Evolutionary conservation across 306 rosid species (phyloP), one percentile per base, ranked within the genome.

Genomic region (Sicyos baderoa): DNA sequence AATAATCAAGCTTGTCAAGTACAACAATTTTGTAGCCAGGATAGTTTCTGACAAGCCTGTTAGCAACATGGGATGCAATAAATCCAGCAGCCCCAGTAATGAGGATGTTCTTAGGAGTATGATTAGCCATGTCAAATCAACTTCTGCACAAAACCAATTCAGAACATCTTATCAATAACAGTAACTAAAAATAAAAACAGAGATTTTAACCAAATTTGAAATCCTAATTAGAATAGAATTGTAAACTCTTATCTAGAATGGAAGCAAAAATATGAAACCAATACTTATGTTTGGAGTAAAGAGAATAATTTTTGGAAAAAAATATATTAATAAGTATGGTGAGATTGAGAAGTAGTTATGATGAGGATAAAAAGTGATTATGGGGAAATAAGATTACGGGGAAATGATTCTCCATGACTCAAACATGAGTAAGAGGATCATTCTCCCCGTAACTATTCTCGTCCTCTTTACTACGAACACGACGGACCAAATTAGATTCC

Each of bases 71-170:
- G 9, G 89, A 86, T 54, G 89, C 89, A 67, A 89, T 86, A 79
- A 89, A 89, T 21, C 91, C 91, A 32, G 89, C 89, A 27, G 91
- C 88, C 0, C 96, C 91, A 7, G 91, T 89, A 51, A 89, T 42
- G 17, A 86, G 91, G 62, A 89, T 89, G 67, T 82, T 83, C 62
- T 69, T 81, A 67, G 89, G 91, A 17, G 78, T 80, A 64, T 85
- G 71, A 5, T 81, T 56, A 76, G 78, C 79, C 89, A 85, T 82
- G 23, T 67, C 71, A 55, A 58, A 48, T 3, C 68, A 72, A 61
- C 68, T 66, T 71, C 77, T 69, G 54, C 73, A 66, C 49, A 59
- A 16, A 18, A 70, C 15, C 50, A 70, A 70, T 27, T 0, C 49
- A 52, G 50, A 53, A 52, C 50, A 51, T 52, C 10, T 32, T n/a